Evolutionary conservation across 129 eudicot genomes (phyloP).

Genomic region (Arctium lappa): DNA sequence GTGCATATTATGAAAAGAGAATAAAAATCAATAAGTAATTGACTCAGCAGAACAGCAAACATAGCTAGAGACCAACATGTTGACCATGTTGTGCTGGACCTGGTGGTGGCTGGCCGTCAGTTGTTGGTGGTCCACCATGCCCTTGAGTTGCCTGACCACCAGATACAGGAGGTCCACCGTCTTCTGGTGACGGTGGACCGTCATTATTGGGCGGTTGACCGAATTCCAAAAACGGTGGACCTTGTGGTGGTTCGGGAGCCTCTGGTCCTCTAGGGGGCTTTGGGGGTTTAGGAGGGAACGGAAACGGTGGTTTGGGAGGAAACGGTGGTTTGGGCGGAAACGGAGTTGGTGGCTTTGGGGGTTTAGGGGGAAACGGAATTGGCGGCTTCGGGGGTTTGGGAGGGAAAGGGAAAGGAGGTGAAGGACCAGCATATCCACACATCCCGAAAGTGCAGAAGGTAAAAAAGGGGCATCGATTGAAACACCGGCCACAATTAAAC

Average conservation of each 20-base stretch:
- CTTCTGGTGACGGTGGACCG: background rate
- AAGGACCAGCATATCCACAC: constrained; percentile 74
- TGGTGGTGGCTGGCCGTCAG: constrained; percentile 1
- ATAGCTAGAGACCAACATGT: constrained; percentile 4
- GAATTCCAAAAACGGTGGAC: constrained; percentile 8
- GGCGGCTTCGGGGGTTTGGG: constrained; percentile 29
- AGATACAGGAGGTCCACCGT: background rate
- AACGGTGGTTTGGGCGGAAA: constrained; percentile 33
- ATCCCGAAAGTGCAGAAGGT: constrained; percentile 58
- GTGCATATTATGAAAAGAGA: background rate
- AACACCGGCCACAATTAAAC: constrained; percentile 66
- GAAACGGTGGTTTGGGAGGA: constrained; percentile 27
- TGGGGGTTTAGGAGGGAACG: constrained; percentile 39
- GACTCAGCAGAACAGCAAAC: constrained; percentile 6
- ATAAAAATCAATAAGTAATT: background rate
- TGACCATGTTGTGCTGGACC: background rate
- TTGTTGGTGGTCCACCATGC: background rate
- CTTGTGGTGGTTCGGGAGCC: background rate
- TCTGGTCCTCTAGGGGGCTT: constrained; percentile 18
- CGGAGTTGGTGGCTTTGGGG: constrained; percentile 22
- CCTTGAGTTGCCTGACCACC: background rate
- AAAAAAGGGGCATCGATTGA: constrained; percentile 43
- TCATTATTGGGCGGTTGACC: constrained; percentile 22
- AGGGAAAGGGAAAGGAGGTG: constrained; percentile 44
- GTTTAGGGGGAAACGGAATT: constrained; percentile 12